Evolutionary conservation across 2,329 filamentous ascomycete genomes (phyloP).

Genomic region (Phoma herbarum): DNA sequence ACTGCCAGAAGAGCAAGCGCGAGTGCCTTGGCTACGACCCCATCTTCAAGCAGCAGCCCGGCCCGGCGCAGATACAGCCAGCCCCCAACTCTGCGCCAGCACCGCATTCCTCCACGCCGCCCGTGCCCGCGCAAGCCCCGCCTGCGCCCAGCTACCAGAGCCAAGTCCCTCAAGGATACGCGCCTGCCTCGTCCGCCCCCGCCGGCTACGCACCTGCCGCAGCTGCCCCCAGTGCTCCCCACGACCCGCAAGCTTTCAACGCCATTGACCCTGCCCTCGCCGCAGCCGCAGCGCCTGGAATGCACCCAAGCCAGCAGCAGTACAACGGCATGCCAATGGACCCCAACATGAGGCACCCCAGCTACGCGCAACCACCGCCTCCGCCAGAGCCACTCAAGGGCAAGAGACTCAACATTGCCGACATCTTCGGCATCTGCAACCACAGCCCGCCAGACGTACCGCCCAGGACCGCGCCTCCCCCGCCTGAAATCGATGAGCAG

Average conservation of each 20-base stretch:
- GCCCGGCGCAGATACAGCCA: constrained; percentile 76
- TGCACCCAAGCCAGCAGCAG: constrained; percentile 39
- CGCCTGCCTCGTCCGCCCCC: constrained; percentile 57
- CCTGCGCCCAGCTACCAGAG: constrained; percentile 48
- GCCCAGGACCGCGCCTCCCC: constrained; percentile 35
- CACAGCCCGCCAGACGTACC: constrained; percentile 50
- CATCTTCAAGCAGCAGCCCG: constrained; percentile 78
- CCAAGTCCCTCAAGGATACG: constrained; percentile 55
- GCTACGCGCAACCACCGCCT: constrained; percentile 26
- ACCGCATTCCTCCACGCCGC: constrained; percentile 43
- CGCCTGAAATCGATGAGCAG: constrained; percentile 44
- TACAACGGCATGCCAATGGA: constrained; percentile 48
- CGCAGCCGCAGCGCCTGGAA: constrained; percentile 54
- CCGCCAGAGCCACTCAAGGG: constrained; percentile 44
- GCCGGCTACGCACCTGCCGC: constrained; percentile 48
- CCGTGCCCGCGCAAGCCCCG: constrained; percentile 43
- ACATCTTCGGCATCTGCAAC: constrained; percentile 48
- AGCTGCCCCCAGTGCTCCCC: constrained; percentile 48
- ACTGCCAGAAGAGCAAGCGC: constrained; percentile 88
- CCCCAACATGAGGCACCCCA: constrained; percentile 42
- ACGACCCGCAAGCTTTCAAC: constrained; percentile 60
- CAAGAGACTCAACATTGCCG: constrained; percentile 43
- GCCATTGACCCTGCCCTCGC: constrained; percentile 72
- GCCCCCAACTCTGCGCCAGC: constrained; percentile 62
- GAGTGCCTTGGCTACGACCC: constrained; percentile 88